These are phyloP conservation scores for Aquilaria malaccensis DNA, from an alignment of 345 rosid genomes.

Conservation along the genomic window DNA sequence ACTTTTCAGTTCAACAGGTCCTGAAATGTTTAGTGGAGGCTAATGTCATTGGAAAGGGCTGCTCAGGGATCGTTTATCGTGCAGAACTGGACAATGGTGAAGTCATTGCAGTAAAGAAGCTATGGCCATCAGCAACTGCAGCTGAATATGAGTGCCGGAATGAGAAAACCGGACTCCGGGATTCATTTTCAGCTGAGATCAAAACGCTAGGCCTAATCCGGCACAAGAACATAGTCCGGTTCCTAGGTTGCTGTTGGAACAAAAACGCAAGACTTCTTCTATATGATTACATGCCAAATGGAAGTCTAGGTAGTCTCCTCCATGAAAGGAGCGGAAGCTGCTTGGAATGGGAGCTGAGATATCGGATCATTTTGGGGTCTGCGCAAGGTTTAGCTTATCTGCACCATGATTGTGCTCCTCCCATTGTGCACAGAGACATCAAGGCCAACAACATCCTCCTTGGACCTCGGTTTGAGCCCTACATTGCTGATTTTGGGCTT, in stretches of 20 bases:
- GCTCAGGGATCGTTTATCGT: conserved; percentile 78
- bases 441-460: conserved; percentile 93
- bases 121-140: conserved; percentile 49
- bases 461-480: conserved; percentile 74
- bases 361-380: conserved; percentile 60
- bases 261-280: conserved; percentile 70
- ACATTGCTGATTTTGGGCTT: conserved; percentile 84
- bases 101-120: conserved; percentile 80
- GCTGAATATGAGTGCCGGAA: conserved; percentile 25
- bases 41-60: conserved; percentile 79
- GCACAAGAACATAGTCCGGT: conserved; percentile 81
- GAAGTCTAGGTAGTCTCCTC: conserved; percentile 77
- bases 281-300: conserved; percentile 83
- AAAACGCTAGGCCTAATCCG: conserved; percentile 81
- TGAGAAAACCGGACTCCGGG: conserved; percentile 55
- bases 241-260: conserved; percentile 88
- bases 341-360: conserved; percentile 78
- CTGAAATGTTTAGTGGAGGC: conserved; percentile 61
- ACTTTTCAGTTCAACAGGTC: conserved; percentile 59
- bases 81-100: conserved; percentile 63
- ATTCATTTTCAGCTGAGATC: conserved; percentile 85
- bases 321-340: conserved; percentile 54
- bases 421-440: conserved; percentile 86
- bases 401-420: conserved; percentile 89
- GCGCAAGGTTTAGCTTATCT: conserved; percentile 92